Conservation (phyloP, 306 rosid species). For the Lablab purpureus region DNA sequence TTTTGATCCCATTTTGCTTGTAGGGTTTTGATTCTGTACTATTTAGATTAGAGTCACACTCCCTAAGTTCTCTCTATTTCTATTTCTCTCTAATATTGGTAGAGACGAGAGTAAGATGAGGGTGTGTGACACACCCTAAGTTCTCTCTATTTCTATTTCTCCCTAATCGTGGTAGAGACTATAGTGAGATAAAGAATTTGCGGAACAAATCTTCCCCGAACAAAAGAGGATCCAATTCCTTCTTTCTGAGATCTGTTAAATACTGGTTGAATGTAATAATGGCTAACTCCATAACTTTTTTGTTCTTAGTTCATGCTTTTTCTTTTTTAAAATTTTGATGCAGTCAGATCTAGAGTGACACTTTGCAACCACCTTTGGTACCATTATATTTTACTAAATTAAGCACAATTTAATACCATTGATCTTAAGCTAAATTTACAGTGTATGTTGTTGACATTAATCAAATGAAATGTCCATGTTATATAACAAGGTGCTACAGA, state of each 20-base stretch:
- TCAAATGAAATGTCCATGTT: neutral
- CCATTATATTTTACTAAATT: constrained; percentile 18
- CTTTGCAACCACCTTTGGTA: neutral
- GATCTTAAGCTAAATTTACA: constrained; percentile 27
- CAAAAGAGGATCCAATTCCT: neutral
- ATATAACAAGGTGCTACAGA: neutral
- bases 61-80: neutral
- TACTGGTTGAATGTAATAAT: constrained; percentile 8
- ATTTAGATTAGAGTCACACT: constrained; percentile 8
- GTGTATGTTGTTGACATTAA: neutral
- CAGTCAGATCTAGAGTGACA: neutral
- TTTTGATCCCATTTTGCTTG: constrained; percentile 36
- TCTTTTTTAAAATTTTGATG: neutral
- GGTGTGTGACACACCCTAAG: neutral
- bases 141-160: neutral
- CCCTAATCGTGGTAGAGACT: neutral
- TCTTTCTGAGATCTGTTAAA: constrained; percentile 5
- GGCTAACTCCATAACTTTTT: constrained; percentile 5
- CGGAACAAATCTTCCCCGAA: neutral
- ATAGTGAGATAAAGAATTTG: constrained; percentile 8
- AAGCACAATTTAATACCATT: neutral
- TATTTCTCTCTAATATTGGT: neutral
- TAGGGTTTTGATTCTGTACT: constrained; percentile 20
- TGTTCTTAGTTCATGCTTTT: constrained; percentile 15
- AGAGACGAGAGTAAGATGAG: neutral